These are phyloP conservation scores for Cryptococcus depauperatus DNA, from an alignment of 1,284 basidiomycete species.

Conservation along the genomic window DNA sequence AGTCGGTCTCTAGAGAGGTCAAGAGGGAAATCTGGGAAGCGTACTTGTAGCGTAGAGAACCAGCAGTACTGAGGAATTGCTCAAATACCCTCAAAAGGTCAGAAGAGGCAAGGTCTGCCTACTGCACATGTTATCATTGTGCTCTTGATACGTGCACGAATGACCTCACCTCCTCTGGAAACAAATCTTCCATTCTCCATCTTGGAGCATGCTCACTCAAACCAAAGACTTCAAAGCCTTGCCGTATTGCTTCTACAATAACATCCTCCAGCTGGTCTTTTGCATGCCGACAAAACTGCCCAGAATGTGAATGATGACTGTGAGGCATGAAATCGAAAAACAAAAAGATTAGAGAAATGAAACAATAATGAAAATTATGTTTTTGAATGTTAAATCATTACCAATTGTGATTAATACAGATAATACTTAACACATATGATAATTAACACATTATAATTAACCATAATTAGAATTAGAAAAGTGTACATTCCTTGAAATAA, in stretches of 20 bases:
- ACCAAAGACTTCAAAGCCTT: slow-evolving; percentile 75
- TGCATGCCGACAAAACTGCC: slow-evolving; percentile 93
- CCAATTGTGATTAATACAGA: no score
- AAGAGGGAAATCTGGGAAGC: slow-evolving; percentile 60
- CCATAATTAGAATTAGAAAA: no score
- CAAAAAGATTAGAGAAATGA: background rate
- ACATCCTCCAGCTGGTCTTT: slow-evolving; percentile 65
- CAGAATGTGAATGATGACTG: slow-evolving; percentile 92
- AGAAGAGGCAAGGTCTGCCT: slow-evolving; percentile 39
- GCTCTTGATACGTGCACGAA: background rate
- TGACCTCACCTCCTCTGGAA: slow-evolving; percentile 79
- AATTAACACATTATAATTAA: no score
- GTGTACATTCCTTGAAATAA: no score
- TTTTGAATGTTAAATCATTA: background rate
- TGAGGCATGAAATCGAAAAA: slow-evolving; percentile 58
- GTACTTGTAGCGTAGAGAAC: slow-evolving; percentile 54
- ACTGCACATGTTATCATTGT: background rate
- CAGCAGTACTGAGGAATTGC: slow-evolving; percentile 55
- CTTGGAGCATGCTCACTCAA: slow-evolving; percentile 93
- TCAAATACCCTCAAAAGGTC: slow-evolving; percentile 23
- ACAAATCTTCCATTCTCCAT: slow-evolving; percentile 69
- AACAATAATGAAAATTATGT: background rate
- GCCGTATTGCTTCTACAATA: slow-evolving; percentile 64
- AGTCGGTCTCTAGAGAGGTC: slow-evolving; percentile 90
- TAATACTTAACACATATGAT: no score